These are phyloP conservation scores for Paraglomus occultum DNA, from an alignment of 192 early-diverging fungal species.

Conservation along the genomic window DNA sequence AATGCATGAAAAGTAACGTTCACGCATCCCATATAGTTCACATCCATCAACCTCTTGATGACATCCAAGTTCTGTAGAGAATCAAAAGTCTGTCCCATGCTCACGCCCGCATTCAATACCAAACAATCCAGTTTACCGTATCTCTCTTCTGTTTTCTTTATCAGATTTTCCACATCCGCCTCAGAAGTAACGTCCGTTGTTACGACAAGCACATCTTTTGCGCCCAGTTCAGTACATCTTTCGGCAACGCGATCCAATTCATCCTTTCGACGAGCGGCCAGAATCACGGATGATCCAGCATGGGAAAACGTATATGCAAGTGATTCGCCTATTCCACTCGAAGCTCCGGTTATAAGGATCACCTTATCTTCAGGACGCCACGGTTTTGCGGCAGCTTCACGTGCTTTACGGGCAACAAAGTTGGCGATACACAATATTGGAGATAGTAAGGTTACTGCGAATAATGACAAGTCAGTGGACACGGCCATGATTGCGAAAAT, in stretches of 20 bases:
- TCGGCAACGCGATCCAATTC: background rate
- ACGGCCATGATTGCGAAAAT: background rate
- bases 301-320: constrained; percentile 66
- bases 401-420: background rate
- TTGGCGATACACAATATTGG: background rate
- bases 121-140: constrained; percentile 16
- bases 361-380: background rate
- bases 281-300: constrained; percentile 56
- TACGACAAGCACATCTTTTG: background rate
- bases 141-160: background rate
- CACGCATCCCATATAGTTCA: constrained; percentile 9
- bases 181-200: constrained; percentile 8
- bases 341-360: constrained; percentile 55
- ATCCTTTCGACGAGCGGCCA: constrained; percentile 1
- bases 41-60: constrained; percentile 12
- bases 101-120: constrained; percentile 22
- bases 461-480: background rate
- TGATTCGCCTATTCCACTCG: constrained; percentile 71
- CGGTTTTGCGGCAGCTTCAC: background rate
- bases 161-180: background rate
- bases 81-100: constrained; percentile 21
- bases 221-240: background rate
- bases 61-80: background rate
- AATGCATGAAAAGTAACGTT: constrained; percentile 13
- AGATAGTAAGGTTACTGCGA: background rate